phyloP scores from a whole-genome alignment of 1,284 basidiomycete genomes.

The Irpex sp. region DNA sequence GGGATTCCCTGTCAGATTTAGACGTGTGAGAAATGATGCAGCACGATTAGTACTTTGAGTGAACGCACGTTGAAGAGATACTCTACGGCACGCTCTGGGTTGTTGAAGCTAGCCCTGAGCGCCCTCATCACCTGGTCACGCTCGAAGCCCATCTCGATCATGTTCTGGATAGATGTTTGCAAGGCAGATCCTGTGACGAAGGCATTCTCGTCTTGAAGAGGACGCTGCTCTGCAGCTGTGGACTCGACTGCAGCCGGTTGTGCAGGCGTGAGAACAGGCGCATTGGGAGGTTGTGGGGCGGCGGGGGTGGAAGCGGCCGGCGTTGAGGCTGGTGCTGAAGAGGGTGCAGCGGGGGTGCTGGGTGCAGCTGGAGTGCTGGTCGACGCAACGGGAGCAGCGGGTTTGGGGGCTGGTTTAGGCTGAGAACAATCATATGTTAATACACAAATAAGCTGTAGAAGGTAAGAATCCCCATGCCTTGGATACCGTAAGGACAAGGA shows the following conservation, averaged over 20 bases:
- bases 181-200: slow-evolving; percentile 76
- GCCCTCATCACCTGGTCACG: slow-evolving; percentile 84
- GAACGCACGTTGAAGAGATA: slow-evolving; percentile 88
- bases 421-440: slow-evolving; percentile 20
- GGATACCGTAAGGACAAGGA: slow-evolving; percentile 96
- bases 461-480: slow-evolving; percentile 55
- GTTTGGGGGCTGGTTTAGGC: slow-evolving; percentile 44
- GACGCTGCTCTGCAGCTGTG: slow-evolving; percentile 30
- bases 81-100: slow-evolving; percentile 96
- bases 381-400: background rate
- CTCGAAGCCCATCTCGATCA: slow-evolving; percentile 94
- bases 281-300: slow-evolving; percentile 29
- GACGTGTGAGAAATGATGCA: slow-evolving; percentile 7
- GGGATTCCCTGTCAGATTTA: slow-evolving; percentile 66
- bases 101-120: slow-evolving; percentile 93
- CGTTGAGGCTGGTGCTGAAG: slow-evolving; percentile 23
- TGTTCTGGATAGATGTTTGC: slow-evolving; percentile 72
- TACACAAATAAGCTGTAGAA: background rate
- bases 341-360: slow-evolving; percentile 25
- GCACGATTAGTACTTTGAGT: background rate
- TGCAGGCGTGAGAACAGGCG: slow-evolving; percentile 29
- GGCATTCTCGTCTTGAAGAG: slow-evolving; percentile 45
- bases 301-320: slow-evolving; percentile 29
- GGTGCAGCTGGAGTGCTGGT: slow-evolving; percentile 21
- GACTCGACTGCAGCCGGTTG: slow-evolving; percentile 32